phyloP scores from a whole-genome alignment of 805 yeast genomes.

The Nakazawaea populi region DNA sequence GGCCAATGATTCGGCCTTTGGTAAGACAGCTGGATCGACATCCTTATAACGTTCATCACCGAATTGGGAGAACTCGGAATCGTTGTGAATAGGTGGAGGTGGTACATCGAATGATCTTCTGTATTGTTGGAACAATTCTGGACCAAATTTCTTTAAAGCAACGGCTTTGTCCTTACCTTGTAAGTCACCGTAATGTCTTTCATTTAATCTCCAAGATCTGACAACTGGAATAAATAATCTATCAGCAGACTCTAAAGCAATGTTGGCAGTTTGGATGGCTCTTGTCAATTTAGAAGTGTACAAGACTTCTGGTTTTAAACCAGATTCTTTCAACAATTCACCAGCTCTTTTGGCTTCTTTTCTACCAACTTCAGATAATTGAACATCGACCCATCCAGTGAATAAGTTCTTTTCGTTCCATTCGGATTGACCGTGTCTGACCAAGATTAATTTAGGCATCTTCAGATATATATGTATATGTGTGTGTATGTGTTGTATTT shows the following conservation, averaged over 20 bases:
- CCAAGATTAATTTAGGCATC: constrained; percentile 67
- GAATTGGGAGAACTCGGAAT: constrained; percentile 76
- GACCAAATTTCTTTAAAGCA: constrained; percentile 81
- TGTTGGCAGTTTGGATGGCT: constrained; percentile 96
- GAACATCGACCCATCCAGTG: constrained; percentile 99
- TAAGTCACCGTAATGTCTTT: constrained; percentile 93
- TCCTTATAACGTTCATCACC: constrained; percentile 81
- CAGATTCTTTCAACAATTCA: constrained; percentile 81
- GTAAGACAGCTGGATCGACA: constrained; percentile 80
- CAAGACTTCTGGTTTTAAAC: constrained; percentile 77
- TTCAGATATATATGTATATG: not conserved
- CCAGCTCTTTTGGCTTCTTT: constrained; percentile 94
- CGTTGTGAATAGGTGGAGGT: constrained; percentile 82
- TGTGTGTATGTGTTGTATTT: not conserved
- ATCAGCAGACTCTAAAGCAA: constrained; percentile 85
- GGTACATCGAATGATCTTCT: constrained; percentile 97
- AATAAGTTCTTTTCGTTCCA: constrained; percentile 97
- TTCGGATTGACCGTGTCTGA: constrained; percentile 99
- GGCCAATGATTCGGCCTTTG: constrained; percentile 91
- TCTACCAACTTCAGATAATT: constrained; percentile 76
- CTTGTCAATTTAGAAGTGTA: constrained; percentile 89
- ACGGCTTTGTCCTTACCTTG: constrained; percentile 98
- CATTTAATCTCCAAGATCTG: constrained; percentile 92
- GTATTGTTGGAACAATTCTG: constrained; percentile 92
- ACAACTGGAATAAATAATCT: constrained; percentile 85